Evolutionary conservation across 768 basidiomycete genomes (phyloP), one percentile per base, ranked within the genome.

Genomic region (Pleurotus djamor): DNA sequence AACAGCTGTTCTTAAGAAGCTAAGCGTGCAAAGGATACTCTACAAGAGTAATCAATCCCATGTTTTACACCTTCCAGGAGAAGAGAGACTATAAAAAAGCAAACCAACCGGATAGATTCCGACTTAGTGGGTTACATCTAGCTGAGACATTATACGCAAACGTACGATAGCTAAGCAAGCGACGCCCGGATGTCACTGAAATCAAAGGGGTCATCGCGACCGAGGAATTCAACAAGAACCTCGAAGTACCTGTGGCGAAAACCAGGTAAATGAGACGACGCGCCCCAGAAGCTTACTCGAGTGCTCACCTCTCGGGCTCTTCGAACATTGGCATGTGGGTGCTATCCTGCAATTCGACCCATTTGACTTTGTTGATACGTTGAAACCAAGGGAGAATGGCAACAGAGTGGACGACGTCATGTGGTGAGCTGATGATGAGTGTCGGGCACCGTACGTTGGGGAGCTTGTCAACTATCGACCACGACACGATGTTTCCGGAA

Each of bases 311-410:
- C 16, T 65, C 64, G 0, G 66, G 66, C 17, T 69, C 68, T 41
- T 69, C 68, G 41, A 60, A 67, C 33, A 59, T 49, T 5, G 66
- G 64, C 7, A 68, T 48, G 37, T 68, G 68, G 1, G 68, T 60
- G 34, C 72, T 73, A 56, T 69, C 67, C 16, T 68, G 65, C 38
- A 76, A 66, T 12, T 70, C 69, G 0, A 70, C 70, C 75, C 75
- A 76, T 48, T 72, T 73, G 41, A 72, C 65, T 45, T 70, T 76
- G 1, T 60, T 65, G 38, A 76, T 68, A 14, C 66, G 66, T 37
- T 50, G 43, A 52, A 67, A 68, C 57, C 63, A 68, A 13, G 66
- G 67, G 7, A 48, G 8, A 8, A 69, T 45, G 0, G 66, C 62
- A 12, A 59, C 9, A 49, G 68, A 64, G 14, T 68, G 67, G 4